Conservation (phyloP, 306 rosid genomes). For the Abrus pulchellus region DNA sequence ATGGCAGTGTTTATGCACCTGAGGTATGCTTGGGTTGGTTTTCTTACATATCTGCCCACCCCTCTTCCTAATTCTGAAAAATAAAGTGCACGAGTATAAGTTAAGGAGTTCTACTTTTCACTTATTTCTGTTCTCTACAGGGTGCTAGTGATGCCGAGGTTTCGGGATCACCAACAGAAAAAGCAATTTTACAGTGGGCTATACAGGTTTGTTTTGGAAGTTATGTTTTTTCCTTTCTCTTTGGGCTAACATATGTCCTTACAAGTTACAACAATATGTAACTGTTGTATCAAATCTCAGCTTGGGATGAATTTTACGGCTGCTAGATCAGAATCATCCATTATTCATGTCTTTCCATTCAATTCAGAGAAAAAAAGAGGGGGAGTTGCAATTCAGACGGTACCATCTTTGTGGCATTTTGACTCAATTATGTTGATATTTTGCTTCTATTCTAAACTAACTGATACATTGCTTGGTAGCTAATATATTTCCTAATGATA, state of each 20-base stretch:
- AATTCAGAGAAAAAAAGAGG: conserved; percentile 95
- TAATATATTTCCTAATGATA: conserved; percentile 12
- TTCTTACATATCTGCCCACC: background rate
- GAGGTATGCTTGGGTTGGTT: conserved; percentile 68
- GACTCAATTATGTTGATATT: conserved; percentile 30
- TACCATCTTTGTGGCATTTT: conserved; percentile 49
- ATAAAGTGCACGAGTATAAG: background rate
- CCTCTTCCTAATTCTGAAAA: too few relatives aligned
- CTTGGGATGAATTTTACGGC: conserved; percentile 89
- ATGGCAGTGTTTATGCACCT: conserved; percentile 73
- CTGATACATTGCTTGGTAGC: background rate
- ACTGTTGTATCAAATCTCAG: conserved; percentile 58
- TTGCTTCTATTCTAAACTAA: conserved; percentile 8
- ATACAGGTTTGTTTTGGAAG: conserved; percentile 60
- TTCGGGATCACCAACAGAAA: conserved; percentile 97
- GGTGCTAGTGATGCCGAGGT: conserved; percentile 72
- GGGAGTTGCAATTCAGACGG: conserved; percentile 84
- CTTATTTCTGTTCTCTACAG: conserved; percentile 53
- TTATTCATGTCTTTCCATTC: conserved; percentile 88
- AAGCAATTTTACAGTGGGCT: conserved; percentile 89
- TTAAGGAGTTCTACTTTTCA: background rate
- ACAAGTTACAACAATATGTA: conserved; percentile 14
- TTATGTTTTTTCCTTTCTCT: background rate
- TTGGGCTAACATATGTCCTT: background rate
- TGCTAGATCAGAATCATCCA: conserved; percentile 67